Conservation (phyloP, 805 yeast species). For the Starmerella apicola region DNA sequence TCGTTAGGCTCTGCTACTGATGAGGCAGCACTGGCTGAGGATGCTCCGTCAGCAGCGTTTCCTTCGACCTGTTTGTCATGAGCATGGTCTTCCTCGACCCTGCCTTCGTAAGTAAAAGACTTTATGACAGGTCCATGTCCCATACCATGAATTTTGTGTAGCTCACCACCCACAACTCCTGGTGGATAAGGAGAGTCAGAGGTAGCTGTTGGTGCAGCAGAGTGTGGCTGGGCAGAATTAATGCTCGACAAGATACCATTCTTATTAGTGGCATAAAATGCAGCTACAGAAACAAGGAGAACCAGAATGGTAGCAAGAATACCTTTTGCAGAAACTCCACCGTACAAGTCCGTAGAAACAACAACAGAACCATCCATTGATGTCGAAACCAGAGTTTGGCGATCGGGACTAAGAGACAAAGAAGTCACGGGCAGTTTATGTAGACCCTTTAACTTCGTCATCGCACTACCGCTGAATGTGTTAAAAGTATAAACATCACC, state of each 20-base stretch:
- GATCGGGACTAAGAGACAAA: constrained; percentile 12
- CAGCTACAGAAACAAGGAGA: not conserved
- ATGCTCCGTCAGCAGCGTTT: not conserved
- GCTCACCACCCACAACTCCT: constrained; percentile 1
- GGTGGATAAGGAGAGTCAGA: too few relatives aligned
- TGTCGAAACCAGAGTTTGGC: constrained; percentile 14
- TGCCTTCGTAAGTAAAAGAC: not conserved
- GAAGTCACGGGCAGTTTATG: constrained; percentile 21
- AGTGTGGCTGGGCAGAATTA: too few relatives aligned
- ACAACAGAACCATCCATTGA: constrained; percentile 20
- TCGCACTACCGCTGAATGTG: constrained; percentile 1
- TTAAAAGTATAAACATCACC: constrained; percentile 19
- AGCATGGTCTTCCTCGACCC: not conserved
- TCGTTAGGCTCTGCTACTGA: not conserved
- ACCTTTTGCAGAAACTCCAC: not conserved
- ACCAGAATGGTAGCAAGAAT: not conserved
- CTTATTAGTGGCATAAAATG: not conserved
- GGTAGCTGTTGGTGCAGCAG: too few relatives aligned
- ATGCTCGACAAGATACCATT: too few relatives aligned
- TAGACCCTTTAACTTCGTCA: constrained; percentile 3
- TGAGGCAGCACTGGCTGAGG: not conserved
- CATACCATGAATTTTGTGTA: constrained; percentile 1
- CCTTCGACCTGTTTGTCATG: not conserved
- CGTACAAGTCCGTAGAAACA: constrained; percentile 4
- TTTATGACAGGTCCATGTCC: constrained; percentile 11